Evolutionary conservation across 208 protist species (phyloP), one percentile per base, ranked within the genome.

Genomic region (Leishmania guyanensis): DNA sequence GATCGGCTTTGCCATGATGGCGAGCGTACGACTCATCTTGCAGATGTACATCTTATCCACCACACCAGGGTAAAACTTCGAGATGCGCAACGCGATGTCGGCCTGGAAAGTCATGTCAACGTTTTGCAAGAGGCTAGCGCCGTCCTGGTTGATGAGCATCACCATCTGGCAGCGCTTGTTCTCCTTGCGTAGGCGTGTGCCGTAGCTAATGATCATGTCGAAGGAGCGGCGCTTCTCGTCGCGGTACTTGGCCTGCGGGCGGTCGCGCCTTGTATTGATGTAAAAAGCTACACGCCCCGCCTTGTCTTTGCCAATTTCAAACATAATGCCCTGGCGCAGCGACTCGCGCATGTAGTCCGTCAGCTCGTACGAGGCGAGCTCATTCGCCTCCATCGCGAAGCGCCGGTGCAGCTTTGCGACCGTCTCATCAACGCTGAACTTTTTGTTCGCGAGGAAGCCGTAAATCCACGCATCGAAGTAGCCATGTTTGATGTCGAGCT

Each of bases 391-490:
- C 85, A 95, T 91, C 8, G 77, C 86, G 64, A 89, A 88, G 20
- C 92, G 86, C 43, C 92, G 86, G 20, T 93, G 87, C 48, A 95
- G 78, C 75, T 95, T 95, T 16, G 82, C 84, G 17, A 95, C 89
- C 17, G 92, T 93, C 66, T 94, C 90, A 10, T 91, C 81, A 26
- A 95, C 79, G 64, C 92, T 78, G 60, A 93, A 96, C 64, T 96
- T 93, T 69, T 96, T 96, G 77, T 96, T 96, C 75, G 94, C 90
- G 12, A 96, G 80, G 60, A 96, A 96, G 14, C 89, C 86, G 75
- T 96, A 96, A 0, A 96, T 84, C 91, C 92, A 96, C 66, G 86
- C 85, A 33, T 94, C 90, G 62, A 91, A 91, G 73, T 92, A 86
- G 77, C 83, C 83, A 77, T 91, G 86, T 1, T 56, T 71, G 70